Evolutionary conservation across 179 eudicot genomes (phyloP).

Genomic region (Gypsophila paniculata): DNA sequence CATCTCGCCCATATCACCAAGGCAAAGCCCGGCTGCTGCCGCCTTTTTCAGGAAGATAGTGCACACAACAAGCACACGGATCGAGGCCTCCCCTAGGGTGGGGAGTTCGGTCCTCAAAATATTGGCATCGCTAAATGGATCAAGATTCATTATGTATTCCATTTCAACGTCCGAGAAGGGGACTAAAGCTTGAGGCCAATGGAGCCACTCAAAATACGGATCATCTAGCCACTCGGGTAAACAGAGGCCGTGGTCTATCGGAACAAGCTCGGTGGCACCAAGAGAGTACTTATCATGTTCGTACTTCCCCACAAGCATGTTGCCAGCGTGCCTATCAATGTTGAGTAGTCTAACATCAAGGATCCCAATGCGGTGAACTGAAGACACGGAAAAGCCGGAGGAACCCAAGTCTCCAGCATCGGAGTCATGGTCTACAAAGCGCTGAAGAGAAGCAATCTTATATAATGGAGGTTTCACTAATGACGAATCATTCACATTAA

Average conservation of each 20-base stretch:
- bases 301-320: constrained; percentile 58
- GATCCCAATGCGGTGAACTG: constrained; percentile 80
- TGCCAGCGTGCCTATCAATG: constrained; percentile 91
- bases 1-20: constrained; percentile 85
- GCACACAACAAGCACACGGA: constrained; percentile 74
- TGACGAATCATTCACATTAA: constrained; percentile 35
- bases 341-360: constrained; percentile 73
- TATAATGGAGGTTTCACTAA: constrained; percentile 33
- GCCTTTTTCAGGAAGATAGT: constrained; percentile 70
- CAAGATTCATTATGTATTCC: constrained; percentile 58
- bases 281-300: constrained; percentile 33
- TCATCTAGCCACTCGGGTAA: constrained; percentile 90
- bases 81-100: constrained; percentile 58
- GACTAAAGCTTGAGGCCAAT: constrained; percentile 93
- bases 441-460: constrained; percentile 80
- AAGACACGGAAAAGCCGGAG: constrained; percentile 68
- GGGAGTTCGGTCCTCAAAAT: constrained; percentile 61
- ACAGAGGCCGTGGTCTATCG: constrained; percentile 93
- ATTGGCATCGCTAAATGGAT: constrained; percentile 72
- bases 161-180: constrained; percentile 76
- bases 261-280: constrained; percentile 63
- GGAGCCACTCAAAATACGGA: constrained; percentile 97
- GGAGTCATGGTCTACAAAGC: constrained; percentile 58
- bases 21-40: constrained; percentile 58
- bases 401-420: constrained; percentile 94